A percentile compares a stretch with the other conserved stretches of the same genome.
phyloP scores from a whole-genome alignment of 257 asterid genomes.

The Prunella vulgaris region DNA sequence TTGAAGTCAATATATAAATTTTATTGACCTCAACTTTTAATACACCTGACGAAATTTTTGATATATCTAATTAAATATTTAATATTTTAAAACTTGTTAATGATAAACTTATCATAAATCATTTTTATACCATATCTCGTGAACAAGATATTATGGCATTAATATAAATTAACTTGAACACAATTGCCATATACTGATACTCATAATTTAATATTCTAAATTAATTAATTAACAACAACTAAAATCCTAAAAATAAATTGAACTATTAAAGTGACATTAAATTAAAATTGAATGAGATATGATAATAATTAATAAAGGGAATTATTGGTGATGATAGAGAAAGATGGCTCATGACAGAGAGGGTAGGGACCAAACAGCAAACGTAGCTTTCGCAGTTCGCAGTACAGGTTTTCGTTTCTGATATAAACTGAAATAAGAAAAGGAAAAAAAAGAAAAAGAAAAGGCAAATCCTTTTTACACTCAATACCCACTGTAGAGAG shows the following conservation, averaged over 20 bases:
- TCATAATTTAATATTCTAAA: not conserved
- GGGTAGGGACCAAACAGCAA: conserved; percentile 40
- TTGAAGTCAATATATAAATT: too few species aligned
- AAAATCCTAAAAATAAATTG: not conserved
- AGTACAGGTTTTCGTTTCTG: conserved; percentile 19
- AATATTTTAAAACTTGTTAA: too few species aligned
- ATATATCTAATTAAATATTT: too few species aligned
- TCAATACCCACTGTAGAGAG: conserved; percentile 24
- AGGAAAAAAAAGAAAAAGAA: not conserved
- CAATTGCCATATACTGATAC: not conserved
- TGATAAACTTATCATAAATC: too few species aligned
- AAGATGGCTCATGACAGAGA: conserved; percentile 4
- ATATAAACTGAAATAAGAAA: not conserved
- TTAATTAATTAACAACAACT: not conserved
- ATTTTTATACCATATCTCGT: too few species aligned
- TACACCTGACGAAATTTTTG: too few species aligned
- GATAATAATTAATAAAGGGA: conserved; percentile 21
- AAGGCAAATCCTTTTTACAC: conserved; percentile 28
- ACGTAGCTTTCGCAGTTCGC: conserved; percentile 43
- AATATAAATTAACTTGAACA: too few species aligned
- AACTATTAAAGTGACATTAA: conserved; percentile 4
- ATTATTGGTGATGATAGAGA: conserved; percentile 26
- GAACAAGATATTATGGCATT: too few species aligned
- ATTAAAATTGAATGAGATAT: conserved; percentile 17
- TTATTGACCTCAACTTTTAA: too few species aligned